phyloP scores from a whole-genome alignment of 331 rosid genomes.

The Malus hybrid region DNA sequence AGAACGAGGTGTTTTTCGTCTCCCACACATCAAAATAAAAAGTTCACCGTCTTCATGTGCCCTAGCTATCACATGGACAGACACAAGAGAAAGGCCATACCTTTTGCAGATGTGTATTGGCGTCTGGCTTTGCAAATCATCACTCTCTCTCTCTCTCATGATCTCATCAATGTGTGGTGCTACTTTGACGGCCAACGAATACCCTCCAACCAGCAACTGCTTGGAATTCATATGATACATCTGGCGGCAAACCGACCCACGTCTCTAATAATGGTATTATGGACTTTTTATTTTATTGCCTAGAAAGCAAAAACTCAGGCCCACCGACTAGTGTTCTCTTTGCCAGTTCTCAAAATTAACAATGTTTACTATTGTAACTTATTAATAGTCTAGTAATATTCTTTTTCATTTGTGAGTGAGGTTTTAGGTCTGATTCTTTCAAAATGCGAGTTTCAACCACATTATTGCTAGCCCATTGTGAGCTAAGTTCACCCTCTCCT shows the following conservation, averaged over 20 bases:
- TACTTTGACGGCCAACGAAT: constrained; percentile 53
- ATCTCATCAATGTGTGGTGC: constrained; percentile 23
- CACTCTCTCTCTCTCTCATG: background rate
- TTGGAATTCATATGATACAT: background rate
- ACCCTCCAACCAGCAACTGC: constrained; percentile 8
- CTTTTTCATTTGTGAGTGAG: too few species aligned
- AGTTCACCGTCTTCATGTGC: background rate
- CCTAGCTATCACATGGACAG: background rate
- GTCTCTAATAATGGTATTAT: background rate
- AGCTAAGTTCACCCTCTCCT: too few species aligned
- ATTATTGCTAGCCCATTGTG: too few species aligned
- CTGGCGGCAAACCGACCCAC: background rate
- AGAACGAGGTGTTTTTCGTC: background rate
- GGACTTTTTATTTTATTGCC: background rate
- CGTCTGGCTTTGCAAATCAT: background rate
- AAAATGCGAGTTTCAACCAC: rapidly evolving
- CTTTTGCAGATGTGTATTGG: background rate
- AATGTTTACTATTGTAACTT: too few species aligned
- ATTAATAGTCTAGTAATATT: too few species aligned
- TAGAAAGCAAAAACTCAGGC: background rate
- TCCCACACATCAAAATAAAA: background rate
- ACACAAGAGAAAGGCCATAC: constrained; percentile 1
- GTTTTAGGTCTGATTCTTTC: too few species aligned
- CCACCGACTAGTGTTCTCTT: background rate
- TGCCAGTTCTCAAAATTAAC: background rate